Conservation (phyloP, 1,139 yeast genomes). For the Lodderomyces oxycetoniae region DNA sequence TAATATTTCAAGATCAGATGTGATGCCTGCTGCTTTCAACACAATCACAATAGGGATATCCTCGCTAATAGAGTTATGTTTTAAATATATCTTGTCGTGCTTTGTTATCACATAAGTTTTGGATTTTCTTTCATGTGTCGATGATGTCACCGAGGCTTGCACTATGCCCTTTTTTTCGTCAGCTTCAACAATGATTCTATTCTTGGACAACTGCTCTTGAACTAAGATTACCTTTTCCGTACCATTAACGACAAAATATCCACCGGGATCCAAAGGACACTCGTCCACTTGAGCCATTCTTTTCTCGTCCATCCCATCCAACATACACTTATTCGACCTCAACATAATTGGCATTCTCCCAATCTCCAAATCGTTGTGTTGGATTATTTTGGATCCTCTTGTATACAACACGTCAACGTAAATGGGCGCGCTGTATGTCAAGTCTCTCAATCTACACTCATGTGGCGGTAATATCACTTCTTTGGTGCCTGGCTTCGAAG, state of each 20-base stretch:
- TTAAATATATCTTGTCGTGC: constrained; percentile 80
- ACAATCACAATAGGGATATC: constrained; percentile 93
- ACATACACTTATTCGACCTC: constrained; percentile 83
- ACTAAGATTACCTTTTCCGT: constrained; percentile 95
- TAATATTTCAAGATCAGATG: constrained; percentile 87
- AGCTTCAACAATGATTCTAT: constrained; percentile 96
- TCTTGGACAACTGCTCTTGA: constrained; percentile 94
- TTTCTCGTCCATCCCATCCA: constrained; percentile 69
- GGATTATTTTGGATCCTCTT: constrained; percentile 84
- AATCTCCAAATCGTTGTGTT: constrained; percentile 85
- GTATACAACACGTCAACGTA: constrained; percentile 97
- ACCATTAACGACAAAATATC: constrained; percentile 95
- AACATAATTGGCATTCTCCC: constrained; percentile 99
- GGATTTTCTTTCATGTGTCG: constrained; percentile 96
- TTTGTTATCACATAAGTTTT: constrained; percentile 94
- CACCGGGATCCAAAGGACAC: constrained; percentile 98
- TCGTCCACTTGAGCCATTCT: constrained; percentile 89
- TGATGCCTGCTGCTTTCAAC: constrained; percentile 91
- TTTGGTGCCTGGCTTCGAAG: constrained; percentile 45
- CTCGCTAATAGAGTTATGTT: constrained; percentile 92
- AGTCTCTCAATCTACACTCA: constrained; percentile 90
- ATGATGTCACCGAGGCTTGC: constrained; percentile 95
- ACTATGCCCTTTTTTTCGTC: constrained; percentile 92
- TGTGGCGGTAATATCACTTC: constrained; percentile 84
- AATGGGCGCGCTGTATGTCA: constrained; percentile 94